Evolutionary conservation across 164 flowering plant species (phyloP).

Genomic region (Aristolochia contorta): DNA sequence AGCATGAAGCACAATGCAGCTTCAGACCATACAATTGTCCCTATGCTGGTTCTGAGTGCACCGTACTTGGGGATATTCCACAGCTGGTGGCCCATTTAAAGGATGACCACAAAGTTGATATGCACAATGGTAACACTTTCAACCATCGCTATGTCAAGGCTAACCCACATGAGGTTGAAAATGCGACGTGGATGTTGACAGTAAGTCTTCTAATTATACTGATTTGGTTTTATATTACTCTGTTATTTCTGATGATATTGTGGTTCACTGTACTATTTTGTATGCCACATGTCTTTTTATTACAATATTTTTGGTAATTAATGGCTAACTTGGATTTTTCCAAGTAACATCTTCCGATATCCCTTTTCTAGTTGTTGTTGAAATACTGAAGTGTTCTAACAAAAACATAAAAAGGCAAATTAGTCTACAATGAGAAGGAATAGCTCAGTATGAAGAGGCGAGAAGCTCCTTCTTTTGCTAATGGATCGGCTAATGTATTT

Average conservation of each 20-base stretch:
- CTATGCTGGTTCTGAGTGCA: constrained; percentile 93
- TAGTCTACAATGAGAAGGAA: too few relatives aligned
- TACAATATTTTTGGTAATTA: too few relatives aligned
- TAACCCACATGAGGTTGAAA: constrained; percentile 90
- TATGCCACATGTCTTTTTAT: too few relatives aligned
- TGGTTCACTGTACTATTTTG: too few relatives aligned
- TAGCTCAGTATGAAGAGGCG: too few relatives aligned
- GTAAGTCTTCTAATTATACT: constrained; percentile 20
- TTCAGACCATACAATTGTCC: constrained; percentile 87
- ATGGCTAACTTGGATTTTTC: too few relatives aligned
- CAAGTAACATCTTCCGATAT: neutral
- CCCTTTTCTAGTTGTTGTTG: neutral
- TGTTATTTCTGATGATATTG: too few relatives aligned
- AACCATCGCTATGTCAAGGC: constrained; percentile 94
- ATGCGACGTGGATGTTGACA: constrained; percentile 96
- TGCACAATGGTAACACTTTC: constrained; percentile 89
- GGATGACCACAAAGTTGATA: constrained; percentile 90
- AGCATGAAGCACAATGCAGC: constrained; percentile 71
- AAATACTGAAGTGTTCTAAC: too few relatives aligned
- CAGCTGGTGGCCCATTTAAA: constrained; percentile 68
- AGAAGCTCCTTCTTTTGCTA: too few relatives aligned
- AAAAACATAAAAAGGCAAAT: too few relatives aligned
- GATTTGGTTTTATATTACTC: too few relatives aligned
- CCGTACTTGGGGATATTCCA: constrained; percentile 76
- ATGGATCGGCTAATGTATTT: too few relatives aligned